These are phyloP conservation scores for Rhodotorula graminis DNA, from an alignment of 768 basidiomycete species.

Conservation along the genomic window DNA sequence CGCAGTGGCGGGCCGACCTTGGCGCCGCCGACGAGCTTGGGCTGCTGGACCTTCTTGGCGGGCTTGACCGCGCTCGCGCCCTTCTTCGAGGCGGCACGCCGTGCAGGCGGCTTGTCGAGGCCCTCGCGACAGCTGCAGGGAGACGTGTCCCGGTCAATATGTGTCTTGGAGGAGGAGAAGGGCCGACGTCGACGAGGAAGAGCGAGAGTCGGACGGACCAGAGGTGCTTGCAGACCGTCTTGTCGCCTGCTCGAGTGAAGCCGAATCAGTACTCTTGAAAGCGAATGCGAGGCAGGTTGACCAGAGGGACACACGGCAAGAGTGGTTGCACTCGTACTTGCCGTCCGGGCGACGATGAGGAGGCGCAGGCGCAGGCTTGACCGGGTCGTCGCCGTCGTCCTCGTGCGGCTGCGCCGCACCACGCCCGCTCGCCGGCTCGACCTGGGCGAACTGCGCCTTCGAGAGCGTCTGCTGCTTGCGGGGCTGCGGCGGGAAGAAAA, in stretches of 20 bases:
- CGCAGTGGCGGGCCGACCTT: constrained; percentile 1
- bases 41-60: constrained; percentile 1
- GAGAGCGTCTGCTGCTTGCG: not conserved
- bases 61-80: not conserved
- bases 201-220: not conserved
- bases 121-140: constrained; percentile 31
- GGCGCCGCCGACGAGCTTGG: no score
- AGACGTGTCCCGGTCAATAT: not conserved
- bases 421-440: no score
- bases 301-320: constrained; percentile 22
- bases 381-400: not conserved
- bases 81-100: not conserved
- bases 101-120: constrained; percentile 26
- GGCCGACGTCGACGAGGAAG: no score
- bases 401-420: not conserved
- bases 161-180: no score
- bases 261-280: not conserved
- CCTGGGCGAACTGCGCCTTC: no score
- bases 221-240: constrained; percentile 18
- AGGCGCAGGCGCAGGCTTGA: no score
- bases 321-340: constrained; percentile 36
- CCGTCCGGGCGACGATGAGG: constrained; percentile 19
- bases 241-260: not conserved
- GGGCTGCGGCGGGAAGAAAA: not conserved
- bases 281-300: no score